These are phyloP conservation scores for Cystofilobasidium capitatum DNA, from an alignment of 768 basidiomycete genomes.

Conservation along the genomic window DNA sequence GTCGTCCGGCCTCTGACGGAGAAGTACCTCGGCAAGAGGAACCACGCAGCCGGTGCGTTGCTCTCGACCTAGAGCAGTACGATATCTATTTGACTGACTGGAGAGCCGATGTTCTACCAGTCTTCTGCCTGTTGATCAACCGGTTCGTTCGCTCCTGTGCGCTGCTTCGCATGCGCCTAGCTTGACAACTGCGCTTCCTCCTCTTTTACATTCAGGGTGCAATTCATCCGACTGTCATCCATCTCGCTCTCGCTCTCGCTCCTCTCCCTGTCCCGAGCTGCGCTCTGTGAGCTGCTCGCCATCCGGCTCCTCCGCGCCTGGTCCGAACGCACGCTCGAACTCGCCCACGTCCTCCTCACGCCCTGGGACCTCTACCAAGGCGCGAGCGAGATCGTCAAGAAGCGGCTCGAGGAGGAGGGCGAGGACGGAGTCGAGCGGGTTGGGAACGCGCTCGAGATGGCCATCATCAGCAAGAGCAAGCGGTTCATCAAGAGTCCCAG, in stretches of 20 bases:
- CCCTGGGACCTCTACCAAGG: conserved; percentile 27
- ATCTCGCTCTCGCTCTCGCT: conserved; percentile 20
- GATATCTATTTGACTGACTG: not conserved
- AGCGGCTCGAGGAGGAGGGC: conserved; percentile 53
- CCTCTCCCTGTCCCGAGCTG: conserved; percentile 51
- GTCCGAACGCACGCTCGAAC: conserved; percentile 37
- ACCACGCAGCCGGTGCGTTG: conserved; percentile 53
- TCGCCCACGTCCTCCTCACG: conserved; percentile 23
- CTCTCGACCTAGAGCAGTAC: no score
- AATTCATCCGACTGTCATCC: conserved; percentile 17
- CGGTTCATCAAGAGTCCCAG: conserved; percentile 79
- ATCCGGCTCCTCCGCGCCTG: conserved; percentile 63
- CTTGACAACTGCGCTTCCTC: not conserved
- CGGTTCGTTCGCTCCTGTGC: conserved; percentile 37
- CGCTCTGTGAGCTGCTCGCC: conserved; percentile 82
- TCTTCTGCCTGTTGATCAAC: conserved; percentile 81
- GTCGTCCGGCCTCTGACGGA: conserved; percentile 72
- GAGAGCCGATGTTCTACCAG: conserved; percentile 31
- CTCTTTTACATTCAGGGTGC: not conserved
- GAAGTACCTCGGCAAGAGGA: conserved; percentile 71
- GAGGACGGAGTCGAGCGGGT: conserved; percentile 56
- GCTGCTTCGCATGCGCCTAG: not conserved
- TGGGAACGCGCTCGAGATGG: conserved; percentile 82
- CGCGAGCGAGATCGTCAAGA: conserved; percentile 44
- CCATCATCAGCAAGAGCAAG: conserved; percentile 76